Conservation (phyloP, 2,329 filamentous ascomycete genomes). For the Macrophomina phaseolina region DNA sequence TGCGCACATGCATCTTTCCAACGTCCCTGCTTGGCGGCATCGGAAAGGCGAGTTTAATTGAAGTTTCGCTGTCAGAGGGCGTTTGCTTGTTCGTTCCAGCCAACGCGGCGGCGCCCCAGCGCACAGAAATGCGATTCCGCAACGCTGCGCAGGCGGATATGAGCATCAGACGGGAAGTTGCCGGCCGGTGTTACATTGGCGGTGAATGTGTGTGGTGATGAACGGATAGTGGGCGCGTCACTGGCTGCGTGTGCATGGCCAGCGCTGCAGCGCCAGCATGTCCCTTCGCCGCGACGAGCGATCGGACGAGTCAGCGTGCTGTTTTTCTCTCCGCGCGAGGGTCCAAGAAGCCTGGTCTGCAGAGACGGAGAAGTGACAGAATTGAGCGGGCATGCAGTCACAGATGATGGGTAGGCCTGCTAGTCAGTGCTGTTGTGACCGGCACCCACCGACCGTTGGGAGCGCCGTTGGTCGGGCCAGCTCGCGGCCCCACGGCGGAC, state of each 20-base stretch:
- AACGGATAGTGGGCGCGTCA: conserved; percentile 8
- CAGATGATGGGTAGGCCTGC: conserved; percentile 9
- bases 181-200: conserved; percentile 16
- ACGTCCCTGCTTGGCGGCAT: conserved; percentile 5
- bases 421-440: background rate
- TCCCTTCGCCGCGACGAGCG: background rate
- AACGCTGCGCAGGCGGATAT: conserved; percentile 3
- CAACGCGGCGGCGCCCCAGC: background rate
- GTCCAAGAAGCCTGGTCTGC: conserved; percentile 15
- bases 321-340: conserved; percentile 14
- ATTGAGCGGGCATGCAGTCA: conserved; percentile 11
- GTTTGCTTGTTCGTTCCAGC: conserved; percentile 13
- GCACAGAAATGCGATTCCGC: conserved; percentile 2
- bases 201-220: conserved; percentile 2
- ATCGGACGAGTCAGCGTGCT: conserved; percentile 15
- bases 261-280: background rate
- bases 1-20: background rate
- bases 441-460: conserved; percentile 9
- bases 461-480: conserved; percentile 9
- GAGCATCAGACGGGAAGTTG: conserved; percentile 19
- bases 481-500: background rate
- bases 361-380: conserved; percentile 20
- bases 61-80: background rate
- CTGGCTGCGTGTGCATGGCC: conserved; percentile 16
- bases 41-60: conserved; percentile 18